Conservation (phyloP, 768 basidiomycete genomes). For the Cubamyces lactineus region DNA sequence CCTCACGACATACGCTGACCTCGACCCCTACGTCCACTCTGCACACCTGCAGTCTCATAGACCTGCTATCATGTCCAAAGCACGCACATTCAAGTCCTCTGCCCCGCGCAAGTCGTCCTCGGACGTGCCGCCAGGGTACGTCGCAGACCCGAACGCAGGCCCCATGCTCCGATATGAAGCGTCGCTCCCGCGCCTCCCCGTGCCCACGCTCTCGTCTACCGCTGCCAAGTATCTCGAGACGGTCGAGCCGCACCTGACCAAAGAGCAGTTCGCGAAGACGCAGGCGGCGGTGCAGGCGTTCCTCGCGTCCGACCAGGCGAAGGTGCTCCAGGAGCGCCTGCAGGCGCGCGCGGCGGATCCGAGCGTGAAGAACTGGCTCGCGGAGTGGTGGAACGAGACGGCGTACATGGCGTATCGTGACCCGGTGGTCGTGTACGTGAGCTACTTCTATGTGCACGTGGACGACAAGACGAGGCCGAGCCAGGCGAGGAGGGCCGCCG, state of each 20-base stretch:
- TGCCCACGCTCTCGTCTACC: slow-evolving; percentile 83
- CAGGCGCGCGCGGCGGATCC: slow-evolving; percentile 71
- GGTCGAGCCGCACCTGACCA: slow-evolving; percentile 74
- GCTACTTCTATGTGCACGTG: slow-evolving; percentile 92
- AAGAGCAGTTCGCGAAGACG: slow-evolving; percentile 62
- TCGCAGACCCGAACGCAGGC: slow-evolving; percentile 56
- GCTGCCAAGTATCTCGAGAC: slow-evolving; percentile 87
- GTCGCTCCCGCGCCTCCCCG: slow-evolving; percentile 76
- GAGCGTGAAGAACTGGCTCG: slow-evolving; percentile 77
- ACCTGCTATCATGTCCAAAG: slow-evolving; percentile 25
- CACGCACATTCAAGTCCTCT: slow-evolving; percentile 38
- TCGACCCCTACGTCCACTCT: not conserved
- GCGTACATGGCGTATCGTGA: slow-evolving; percentile 91
- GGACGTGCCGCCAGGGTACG: slow-evolving; percentile 49
- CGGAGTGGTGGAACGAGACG: slow-evolving; percentile 97
- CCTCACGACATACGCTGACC: not conserved
- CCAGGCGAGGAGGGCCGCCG: slow-evolving; percentile 76
- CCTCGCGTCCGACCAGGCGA: slow-evolving; percentile 65
- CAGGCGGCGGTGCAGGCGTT: slow-evolving; percentile 66
- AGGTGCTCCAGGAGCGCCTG: slow-evolving; percentile 77
- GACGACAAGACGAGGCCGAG: slow-evolving; percentile 58
- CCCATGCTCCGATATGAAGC: slow-evolving; percentile 78
- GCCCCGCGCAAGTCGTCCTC: slow-evolving; percentile 30
- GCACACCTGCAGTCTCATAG: slow-evolving; percentile 18
- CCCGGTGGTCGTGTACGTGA: slow-evolving; percentile 88